Percentiles rank a stretch among this genome's conserved stretches.
These are phyloP conservation scores for Eimeria mitis DNA, from an alignment of 169 alveolate species.

Conservation along the genomic window DNA sequence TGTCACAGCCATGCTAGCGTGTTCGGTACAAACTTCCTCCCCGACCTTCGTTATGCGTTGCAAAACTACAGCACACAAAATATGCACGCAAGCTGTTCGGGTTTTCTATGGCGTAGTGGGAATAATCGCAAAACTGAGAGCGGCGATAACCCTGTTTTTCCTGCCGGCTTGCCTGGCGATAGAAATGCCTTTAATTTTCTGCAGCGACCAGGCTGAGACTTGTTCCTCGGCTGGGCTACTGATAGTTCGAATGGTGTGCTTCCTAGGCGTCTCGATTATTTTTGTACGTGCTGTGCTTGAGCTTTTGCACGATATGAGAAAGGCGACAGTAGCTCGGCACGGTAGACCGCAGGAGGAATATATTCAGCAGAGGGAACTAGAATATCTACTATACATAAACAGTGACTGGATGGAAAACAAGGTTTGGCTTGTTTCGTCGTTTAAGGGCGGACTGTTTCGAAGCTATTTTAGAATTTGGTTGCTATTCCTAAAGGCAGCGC, in stretches of 20 bases:
- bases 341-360: conserved; percentile 43
- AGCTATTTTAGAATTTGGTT: conserved; percentile 54
- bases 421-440: conserved; percentile 63
- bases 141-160: conserved; percentile 16
- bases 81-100: not conserved
- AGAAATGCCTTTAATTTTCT: conserved; percentile 17
- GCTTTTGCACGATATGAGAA: conserved; percentile 24
- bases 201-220: conserved; percentile 49
- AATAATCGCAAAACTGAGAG: not conserved
- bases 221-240: not conserved
- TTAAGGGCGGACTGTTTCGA: conserved; percentile 35
- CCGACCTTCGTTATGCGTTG: not conserved
- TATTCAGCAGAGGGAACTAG: conserved; percentile 39
- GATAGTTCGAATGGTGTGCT: not conserved
- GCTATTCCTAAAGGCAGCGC: conserved; percentile 35
- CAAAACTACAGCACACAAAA: not conserved
- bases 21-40: not conserved
- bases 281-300: not conserved
- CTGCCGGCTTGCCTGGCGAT: conserved; percentile 21
- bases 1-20: conserved; percentile 66
- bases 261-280: not conserved
- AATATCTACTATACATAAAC: conserved; percentile 22
- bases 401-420: conserved; percentile 56
- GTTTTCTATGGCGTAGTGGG: not conserved
- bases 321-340: conserved; percentile 42